Conservation (phyloP, 2,329 filamentous ascomycete species). For the Teratosphaeriaceae sp. region DNA sequence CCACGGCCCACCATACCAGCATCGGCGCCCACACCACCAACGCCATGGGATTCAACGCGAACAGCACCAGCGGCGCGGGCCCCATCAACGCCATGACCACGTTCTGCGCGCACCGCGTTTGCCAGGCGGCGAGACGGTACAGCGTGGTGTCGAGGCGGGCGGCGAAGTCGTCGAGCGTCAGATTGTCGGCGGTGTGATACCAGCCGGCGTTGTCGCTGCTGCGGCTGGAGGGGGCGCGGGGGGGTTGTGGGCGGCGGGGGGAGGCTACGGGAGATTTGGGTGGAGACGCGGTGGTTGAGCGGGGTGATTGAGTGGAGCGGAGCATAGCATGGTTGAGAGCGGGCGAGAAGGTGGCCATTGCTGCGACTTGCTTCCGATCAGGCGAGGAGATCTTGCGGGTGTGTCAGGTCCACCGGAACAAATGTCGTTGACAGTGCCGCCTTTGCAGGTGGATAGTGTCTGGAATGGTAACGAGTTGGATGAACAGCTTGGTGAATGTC, state of each 20-base stretch:
- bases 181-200: slow-evolving; percentile 22
- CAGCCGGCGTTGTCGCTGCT: slow-evolving; percentile 14
- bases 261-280: neutral
- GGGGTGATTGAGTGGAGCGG: no score
- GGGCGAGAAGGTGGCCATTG: no score
- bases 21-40: slow-evolving; percentile 20
- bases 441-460: no score
- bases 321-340: no score
- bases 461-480: no score
- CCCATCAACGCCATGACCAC: slow-evolving; percentile 27
- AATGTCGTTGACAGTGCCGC: no score
- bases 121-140: slow-evolving; percentile 21
- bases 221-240: neutral
- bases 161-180: slow-evolving; percentile 26
- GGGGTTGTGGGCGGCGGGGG: neutral
- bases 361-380: no score
- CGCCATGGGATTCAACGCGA: slow-evolving; percentile 25
- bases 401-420: no score
- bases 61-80: slow-evolving; percentile 24
- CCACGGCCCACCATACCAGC: slow-evolving; percentile 12
- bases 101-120: slow-evolving; percentile 22
- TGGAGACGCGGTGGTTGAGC: neutral
- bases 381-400: no score
- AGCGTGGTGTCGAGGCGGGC: slow-evolving; percentile 17
- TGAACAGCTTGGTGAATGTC: no score